Conservation (phyloP, 2,329 filamentous ascomycete species). For the Diaporthe sp. region DNA sequence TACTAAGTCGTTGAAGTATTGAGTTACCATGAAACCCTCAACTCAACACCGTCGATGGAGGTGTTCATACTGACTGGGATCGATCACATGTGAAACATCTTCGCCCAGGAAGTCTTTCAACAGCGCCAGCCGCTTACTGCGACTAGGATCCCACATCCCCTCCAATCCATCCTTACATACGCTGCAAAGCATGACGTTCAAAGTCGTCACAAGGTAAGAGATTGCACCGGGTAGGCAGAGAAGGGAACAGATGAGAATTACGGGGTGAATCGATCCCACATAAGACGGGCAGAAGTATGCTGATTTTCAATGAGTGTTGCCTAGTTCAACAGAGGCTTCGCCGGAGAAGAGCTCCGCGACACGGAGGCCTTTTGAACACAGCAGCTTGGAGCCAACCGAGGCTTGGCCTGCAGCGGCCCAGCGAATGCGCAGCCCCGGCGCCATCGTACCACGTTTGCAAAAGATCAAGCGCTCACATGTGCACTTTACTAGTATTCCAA, state of each 20-base stretch:
- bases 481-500: too few species aligned
- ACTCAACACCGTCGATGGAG: background rate
- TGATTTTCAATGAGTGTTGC: too few species aligned
- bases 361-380: too few species aligned
- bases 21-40: background rate
- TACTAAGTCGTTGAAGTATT: background rate
- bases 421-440: too few species aligned
- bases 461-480: too few species aligned
- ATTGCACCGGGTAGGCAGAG: background rate
- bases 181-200: background rate
- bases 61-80: background rate
- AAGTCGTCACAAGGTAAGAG: background rate
- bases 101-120: background rate
- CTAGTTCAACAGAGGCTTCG: too few species aligned
- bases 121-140: background rate
- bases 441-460: too few species aligned
- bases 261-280: background rate
- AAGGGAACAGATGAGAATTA: background rate
- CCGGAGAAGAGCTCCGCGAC: too few species aligned
- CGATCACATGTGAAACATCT: too few species aligned
- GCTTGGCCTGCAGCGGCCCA: too few species aligned
- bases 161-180: background rate
- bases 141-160: background rate
- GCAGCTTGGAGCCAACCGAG: too few species aligned
- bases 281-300: too few species aligned